Conservation (phyloP, 148 eudicot species). For the Amaranthus palmeri region DNA sequence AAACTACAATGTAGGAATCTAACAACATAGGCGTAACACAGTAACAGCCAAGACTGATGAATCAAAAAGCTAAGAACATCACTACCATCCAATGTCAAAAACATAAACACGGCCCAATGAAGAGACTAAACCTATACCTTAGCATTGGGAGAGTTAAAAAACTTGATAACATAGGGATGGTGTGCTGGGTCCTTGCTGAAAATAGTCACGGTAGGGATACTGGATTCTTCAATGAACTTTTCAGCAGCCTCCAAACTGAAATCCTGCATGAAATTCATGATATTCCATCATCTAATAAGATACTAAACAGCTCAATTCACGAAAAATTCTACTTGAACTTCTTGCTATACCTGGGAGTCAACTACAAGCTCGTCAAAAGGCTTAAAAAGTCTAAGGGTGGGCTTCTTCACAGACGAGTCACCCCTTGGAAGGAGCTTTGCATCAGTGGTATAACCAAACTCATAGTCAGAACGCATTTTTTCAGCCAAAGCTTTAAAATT, state of each 20-base stretch:
- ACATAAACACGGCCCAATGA: not conserved
- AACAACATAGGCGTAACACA: not conserved
- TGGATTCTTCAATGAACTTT: constrained; percentile 66
- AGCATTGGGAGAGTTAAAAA: constrained; percentile 58
- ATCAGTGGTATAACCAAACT: constrained; percentile 76
- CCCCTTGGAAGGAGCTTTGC: constrained; percentile 80
- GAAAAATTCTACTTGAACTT: not conserved
- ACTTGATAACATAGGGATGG: constrained; percentile 65
- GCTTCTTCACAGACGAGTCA: constrained; percentile 54
- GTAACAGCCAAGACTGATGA: not conserved
- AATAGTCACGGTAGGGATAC: constrained; percentile 62
- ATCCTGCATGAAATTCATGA: constrained; percentile 40
- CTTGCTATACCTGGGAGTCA: constrained; percentile 53
- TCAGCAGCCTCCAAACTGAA: constrained; percentile 54
- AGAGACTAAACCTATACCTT: constrained; percentile 38
- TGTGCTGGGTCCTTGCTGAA: constrained; percentile 69
- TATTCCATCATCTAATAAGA: constrained; percentile 2
- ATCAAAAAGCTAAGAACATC: not conserved
- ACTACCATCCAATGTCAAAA: not conserved
- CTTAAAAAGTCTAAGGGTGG: constrained; percentile 70
- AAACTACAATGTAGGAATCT: not conserved
- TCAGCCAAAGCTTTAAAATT: constrained; percentile 67
- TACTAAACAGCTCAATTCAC: not conserved
- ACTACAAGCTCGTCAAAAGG: constrained; percentile 89
- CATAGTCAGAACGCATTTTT: constrained; percentile 72